These are phyloP conservation scores for Umbelopsis sp. DNA, from an alignment of 371 early-diverging fungal species.

Conservation along the genomic window DNA sequence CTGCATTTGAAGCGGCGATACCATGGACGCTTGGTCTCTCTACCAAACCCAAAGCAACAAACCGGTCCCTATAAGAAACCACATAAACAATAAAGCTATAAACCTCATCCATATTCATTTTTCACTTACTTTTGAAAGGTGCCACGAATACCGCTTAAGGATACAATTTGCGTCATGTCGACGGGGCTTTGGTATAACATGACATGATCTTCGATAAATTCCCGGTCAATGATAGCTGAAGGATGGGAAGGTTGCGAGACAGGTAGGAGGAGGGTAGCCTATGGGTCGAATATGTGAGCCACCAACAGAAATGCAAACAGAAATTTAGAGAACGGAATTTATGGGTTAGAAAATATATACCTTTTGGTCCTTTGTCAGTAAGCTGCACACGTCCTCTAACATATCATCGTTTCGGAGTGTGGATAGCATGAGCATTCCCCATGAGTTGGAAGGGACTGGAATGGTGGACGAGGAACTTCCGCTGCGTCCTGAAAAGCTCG, in stretches of 20 bases:
- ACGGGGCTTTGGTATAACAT: slow-evolving; percentile 33
- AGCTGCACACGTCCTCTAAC: slow-evolving; percentile 43
- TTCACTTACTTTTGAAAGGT: slow-evolving; percentile 43
- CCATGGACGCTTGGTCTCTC: background rate
- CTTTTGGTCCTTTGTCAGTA: slow-evolving; percentile 34
- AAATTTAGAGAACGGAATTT: background rate
- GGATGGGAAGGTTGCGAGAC: slow-evolving; percentile 51
- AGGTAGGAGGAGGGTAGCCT: slow-evolving; percentile 46
- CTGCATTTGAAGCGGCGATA: background rate
- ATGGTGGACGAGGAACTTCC: slow-evolving; percentile 41
- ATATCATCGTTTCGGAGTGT: slow-evolving; percentile 40
- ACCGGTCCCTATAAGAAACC: slow-evolving; percentile 28
- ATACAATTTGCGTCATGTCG: slow-evolving; percentile 34
- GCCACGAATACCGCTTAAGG: slow-evolving; percentile 49
- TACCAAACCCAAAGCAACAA: slow-evolving; percentile 35
- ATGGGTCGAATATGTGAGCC: background rate
- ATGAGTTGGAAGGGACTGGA: slow-evolving; percentile 54
- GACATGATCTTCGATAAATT: slow-evolving; percentile 53
- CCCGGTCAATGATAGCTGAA: slow-evolving; percentile 47
- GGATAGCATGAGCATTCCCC: slow-evolving; percentile 49
- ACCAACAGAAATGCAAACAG: background rate
- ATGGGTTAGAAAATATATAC: slow-evolving; percentile 18
- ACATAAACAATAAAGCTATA: background rate
- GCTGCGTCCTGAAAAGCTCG: slow-evolving; percentile 28
- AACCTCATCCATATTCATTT: background rate